Evolutionary conservation across 306 rosid genomes (phyloP).

Genomic region (Astragalus glycyphyllos): DNA sequence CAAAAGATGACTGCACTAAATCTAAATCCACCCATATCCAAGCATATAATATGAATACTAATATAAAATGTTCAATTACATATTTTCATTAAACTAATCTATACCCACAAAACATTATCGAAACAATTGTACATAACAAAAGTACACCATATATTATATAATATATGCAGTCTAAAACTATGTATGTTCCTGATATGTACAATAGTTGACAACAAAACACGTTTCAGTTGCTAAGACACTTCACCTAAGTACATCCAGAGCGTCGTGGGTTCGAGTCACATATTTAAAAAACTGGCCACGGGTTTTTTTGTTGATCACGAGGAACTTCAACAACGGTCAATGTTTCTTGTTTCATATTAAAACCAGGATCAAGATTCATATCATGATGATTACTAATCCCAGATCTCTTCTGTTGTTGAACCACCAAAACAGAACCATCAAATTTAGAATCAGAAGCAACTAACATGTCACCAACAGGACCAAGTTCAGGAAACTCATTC

Average conservation of each 20-base stretch:
- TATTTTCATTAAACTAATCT: neutral
- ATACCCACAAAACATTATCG: neutral
- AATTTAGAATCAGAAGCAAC: slow-evolving; percentile 47
- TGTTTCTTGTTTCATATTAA: neutral
- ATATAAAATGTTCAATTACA: no score
- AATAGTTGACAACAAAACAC: no score
- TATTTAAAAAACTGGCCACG: neutral
- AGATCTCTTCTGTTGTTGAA: slow-evolving; percentile 57
- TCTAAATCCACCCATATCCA: no score
- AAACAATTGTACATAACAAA: neutral
- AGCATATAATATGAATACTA: no score
- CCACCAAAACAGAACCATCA: slow-evolving; percentile 56
- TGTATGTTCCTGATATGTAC: slow-evolving; percentile 1
- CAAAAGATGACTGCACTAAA: no score
- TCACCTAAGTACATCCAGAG: no score
- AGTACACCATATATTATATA: neutral
- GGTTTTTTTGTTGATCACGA: neutral
- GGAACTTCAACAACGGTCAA: slow-evolving; percentile 24
- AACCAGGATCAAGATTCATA: neutral
- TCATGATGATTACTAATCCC: slow-evolving; percentile 1
- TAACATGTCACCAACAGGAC: slow-evolving; percentile 61
- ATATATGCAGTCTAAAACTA: neutral
- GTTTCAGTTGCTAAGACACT: no score
- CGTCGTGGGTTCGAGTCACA: no score
- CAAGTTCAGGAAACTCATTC: slow-evolving; percentile 73